These are phyloP conservation scores for Myochromella boudieri DNA, from an alignment of 768 basidiomycete genomes.

Conservation along the genomic window DNA sequence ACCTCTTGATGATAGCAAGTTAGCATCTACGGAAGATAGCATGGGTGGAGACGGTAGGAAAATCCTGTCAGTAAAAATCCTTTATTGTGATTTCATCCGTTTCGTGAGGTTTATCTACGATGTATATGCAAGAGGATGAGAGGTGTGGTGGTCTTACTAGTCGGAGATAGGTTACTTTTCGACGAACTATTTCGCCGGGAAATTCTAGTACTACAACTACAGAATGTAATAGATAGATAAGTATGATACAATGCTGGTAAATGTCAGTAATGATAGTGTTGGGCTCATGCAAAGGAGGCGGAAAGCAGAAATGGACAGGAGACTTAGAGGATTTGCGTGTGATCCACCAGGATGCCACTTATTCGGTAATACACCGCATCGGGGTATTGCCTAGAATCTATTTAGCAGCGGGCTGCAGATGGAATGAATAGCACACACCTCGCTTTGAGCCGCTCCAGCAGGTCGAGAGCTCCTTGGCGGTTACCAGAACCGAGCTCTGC, in stretches of 20 bases:
- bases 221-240: constrained; percentile 3
- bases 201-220: constrained; percentile 10
- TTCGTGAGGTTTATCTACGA: neutral
- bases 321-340: constrained; percentile 46
- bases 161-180: constrained; percentile 10
- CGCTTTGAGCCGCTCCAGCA: constrained; percentile 71
- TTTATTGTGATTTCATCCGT: constrained; percentile 1
- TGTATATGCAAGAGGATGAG: neutral
- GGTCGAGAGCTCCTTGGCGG: constrained; percentile 61
- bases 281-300: neutral
- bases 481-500: constrained; percentile 84
- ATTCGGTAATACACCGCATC: constrained; percentile 79
- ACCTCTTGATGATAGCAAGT: too few species aligned
- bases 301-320: constrained; percentile 5
- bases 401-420: neutral
- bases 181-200: neutral
- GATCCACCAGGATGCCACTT: constrained; percentile 77
- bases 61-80: too few species aligned
- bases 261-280: constrained; percentile 6
- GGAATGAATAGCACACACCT: constrained; percentile 45
- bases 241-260: constrained; percentile 13
- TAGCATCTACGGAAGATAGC: too few species aligned
- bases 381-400: constrained; percentile 59
- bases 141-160: constrained; percentile 8
- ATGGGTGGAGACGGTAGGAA: too few species aligned